These are phyloP conservation scores for Raffaelea albimanens DNA, from an alignment of 2,329 filamentous ascomycete species.

Conservation along the genomic window DNA sequence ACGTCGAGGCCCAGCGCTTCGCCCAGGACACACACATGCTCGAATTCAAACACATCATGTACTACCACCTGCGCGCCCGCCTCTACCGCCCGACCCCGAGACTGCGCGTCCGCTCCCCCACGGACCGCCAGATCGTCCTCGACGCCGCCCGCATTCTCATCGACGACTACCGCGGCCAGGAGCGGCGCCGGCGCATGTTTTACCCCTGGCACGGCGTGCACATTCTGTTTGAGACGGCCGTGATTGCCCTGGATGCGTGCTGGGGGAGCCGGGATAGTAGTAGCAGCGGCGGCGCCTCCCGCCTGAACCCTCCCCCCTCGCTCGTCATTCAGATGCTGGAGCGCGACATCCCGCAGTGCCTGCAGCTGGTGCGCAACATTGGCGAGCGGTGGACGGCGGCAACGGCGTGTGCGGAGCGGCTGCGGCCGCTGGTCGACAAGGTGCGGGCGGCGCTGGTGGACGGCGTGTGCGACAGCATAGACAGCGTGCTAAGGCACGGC, in stretches of 20 bases:
- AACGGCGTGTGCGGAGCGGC: neutral
- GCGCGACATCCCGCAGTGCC: neutral
- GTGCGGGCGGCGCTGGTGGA: neutral
- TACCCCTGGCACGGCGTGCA: slow-evolving; percentile 6
- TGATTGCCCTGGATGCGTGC: slow-evolving; percentile 3
- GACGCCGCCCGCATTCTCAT: neutral
- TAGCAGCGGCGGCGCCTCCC: too few species aligned
- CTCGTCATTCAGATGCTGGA: neutral
- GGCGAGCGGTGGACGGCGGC: slow-evolving; percentile 2
- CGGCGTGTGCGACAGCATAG: too few species aligned
- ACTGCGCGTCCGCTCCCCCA: neutral
- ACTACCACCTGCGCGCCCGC: slow-evolving; percentile 1
- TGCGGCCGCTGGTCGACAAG: slow-evolving; percentile 1
- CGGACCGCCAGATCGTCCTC: slow-evolving; percentile 1
- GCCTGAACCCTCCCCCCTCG: too few species aligned
- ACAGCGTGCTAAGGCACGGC: neutral
- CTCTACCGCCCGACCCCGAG: slow-evolving; percentile 2
- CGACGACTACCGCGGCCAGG: slow-evolving; percentile 1
- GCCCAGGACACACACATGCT: slow-evolving; percentile 1
- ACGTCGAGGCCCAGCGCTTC: neutral
- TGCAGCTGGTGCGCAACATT: neutral
- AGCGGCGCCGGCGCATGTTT: slow-evolving; percentile 1
- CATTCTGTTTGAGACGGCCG: slow-evolving; percentile 3
- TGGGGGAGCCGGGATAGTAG: neutral
- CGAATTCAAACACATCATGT: slow-evolving; percentile 4